These are phyloP conservation scores for Paradendryphiella salina DNA, from an alignment of 2,329 filamentous ascomycete species.

Conservation along the genomic window DNA sequence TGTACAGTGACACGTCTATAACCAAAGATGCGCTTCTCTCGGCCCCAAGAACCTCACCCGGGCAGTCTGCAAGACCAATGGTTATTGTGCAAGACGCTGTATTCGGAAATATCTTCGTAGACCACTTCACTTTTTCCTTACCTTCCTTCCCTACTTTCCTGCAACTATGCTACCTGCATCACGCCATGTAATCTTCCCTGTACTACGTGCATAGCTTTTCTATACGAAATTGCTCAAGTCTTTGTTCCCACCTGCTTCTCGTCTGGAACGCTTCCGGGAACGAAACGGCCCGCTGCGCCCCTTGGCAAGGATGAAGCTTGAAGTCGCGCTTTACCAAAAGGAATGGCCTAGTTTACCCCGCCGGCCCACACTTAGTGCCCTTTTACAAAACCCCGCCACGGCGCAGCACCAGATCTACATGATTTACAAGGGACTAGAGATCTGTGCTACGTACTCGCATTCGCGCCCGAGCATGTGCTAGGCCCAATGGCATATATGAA, in stretches of 20 bases:
- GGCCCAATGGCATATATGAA: no score
- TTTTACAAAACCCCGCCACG: no score
- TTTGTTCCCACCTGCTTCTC: background rate
- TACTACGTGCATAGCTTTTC: background rate
- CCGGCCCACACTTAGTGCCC: background rate
- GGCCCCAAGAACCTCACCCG: background rate
- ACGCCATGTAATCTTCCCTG: no score
- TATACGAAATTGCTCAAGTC: background rate
- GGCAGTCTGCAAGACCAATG: no score
- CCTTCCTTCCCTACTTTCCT: no score
- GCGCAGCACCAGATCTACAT: background rate
- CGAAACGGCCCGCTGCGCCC: slow-evolving; percentile 16
- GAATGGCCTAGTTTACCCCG: background rate
- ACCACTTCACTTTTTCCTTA: no score
- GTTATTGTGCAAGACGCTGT: no score
- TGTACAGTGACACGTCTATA: background rate
- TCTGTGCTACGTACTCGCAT: slow-evolving; percentile 1
- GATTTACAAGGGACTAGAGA: background rate
- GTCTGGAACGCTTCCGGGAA: slow-evolving; percentile 2
- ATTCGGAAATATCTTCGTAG: no score
- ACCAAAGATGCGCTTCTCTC: background rate
- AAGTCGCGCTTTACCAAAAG: slow-evolving; percentile 1
- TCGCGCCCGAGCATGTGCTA: no score
- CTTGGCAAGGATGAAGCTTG: slow-evolving; percentile 15
- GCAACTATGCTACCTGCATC: no score